phyloP scores from a whole-genome alignment of 441 rosid genomes.

The Eruca vesicaria region DNA sequence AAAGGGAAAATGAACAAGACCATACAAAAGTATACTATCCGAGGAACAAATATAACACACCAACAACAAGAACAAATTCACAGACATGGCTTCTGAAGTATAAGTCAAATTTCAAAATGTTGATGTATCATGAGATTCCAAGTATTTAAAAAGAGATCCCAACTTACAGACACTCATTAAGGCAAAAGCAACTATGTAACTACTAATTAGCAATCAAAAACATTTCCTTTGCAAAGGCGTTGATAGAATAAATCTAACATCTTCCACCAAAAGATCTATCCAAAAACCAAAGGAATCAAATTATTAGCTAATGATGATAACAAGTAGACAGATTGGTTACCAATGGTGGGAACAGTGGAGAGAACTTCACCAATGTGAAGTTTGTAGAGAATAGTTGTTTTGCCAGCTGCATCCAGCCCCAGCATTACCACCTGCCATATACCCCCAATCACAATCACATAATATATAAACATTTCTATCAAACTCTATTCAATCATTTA shows the following conservation, averaged over 20 bases:
- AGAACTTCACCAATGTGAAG: conserved; percentile 98
- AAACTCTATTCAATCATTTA: not conserved
- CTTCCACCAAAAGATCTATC: not conserved
- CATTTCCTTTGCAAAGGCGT: not conserved
- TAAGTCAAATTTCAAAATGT: too few species aligned
- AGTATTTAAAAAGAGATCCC: not conserved
- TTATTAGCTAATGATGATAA: not conserved
- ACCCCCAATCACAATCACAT: not conserved
- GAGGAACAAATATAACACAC: not conserved
- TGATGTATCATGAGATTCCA: not conserved
- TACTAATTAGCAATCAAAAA: conserved; percentile 43
- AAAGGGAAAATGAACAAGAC: not conserved
- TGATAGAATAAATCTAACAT: not conserved
- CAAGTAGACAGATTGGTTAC: conserved; percentile 25
- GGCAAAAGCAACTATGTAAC: not conserved
- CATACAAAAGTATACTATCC: not conserved
- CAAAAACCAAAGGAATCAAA: not conserved
- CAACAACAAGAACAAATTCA: not conserved
- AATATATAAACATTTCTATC: not conserved
- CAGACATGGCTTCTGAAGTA: too few species aligned
- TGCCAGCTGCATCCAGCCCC: conserved; percentile 98
- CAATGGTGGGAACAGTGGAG: conserved; percentile 97
- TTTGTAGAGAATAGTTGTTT: conserved; percentile 95
- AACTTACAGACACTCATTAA: not conserved
- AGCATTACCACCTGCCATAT: conserved; percentile 83